Conservation (phyloP, 345 rosid genomes). For the Arabidopsis arenosa region DNA sequence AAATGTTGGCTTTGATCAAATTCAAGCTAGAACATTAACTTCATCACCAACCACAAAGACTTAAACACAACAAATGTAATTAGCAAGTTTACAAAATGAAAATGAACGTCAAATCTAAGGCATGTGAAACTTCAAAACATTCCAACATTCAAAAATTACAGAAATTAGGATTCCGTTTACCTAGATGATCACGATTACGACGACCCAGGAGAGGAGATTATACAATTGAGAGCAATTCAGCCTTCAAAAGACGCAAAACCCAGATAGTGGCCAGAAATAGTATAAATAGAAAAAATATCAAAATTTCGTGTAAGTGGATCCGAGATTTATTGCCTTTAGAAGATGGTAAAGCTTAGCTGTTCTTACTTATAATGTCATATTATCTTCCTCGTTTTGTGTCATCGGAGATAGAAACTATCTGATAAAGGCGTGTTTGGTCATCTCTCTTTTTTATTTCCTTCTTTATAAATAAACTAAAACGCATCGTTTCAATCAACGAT, state of each 20-base stretch:
- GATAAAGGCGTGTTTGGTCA: conserved; percentile 75
- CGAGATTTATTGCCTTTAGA: conserved; percentile 37
- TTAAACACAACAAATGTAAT: conserved; percentile 1
- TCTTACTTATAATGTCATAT: conserved; percentile 11
- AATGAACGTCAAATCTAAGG: neutral
- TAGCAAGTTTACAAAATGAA: neutral
- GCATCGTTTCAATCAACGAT: conserved; percentile 10
- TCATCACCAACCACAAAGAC: conserved; percentile 11
- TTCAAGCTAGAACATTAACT: neutral
- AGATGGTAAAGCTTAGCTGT: conserved; percentile 10
- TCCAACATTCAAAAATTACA: neutral
- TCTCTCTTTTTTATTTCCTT: conserved; percentile 35
- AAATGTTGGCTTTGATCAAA: neutral
- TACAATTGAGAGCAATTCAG: conserved; percentile 16
- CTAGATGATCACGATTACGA: conserved; percentile 20
- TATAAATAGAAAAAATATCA: neutral
- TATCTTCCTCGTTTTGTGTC: conserved; percentile 24
- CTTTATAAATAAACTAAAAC: conserved; percentile 42
- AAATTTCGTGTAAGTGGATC: conserved; percentile 21
- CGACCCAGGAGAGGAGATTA: neutral
- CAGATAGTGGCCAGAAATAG: no score
- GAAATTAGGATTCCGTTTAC: conserved; percentile 7
- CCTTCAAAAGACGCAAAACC: conserved; percentile 9
- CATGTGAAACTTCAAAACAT: conserved; percentile 2
- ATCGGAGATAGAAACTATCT: conserved; percentile 1